Conservation (phyloP, 2,329 filamentous ascomycete species). For the Verticillium longisporum region DNA sequence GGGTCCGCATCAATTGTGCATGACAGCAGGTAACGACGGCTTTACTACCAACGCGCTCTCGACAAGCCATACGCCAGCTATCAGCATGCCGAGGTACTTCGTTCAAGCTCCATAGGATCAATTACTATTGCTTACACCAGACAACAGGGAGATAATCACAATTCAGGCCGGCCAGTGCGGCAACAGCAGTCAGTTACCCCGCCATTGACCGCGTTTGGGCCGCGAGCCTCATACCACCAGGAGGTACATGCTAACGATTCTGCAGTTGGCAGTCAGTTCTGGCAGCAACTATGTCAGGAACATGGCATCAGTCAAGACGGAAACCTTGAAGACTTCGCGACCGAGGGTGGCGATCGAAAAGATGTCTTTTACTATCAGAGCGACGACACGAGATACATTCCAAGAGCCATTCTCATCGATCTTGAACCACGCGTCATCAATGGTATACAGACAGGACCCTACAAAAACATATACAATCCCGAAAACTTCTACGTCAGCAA, state of each 20-base stretch:
- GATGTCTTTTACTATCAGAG: constrained; percentile 99
- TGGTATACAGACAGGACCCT: constrained; percentile 84
- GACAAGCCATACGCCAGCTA: constrained; percentile 1
- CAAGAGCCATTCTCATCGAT: constrained; percentile 89
- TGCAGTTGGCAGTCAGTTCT: constrained; percentile 91
- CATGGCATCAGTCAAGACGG: constrained; percentile 97
- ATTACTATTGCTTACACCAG: background rate
- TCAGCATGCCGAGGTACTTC: constrained; percentile 11
- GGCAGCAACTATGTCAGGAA: constrained; percentile 97
- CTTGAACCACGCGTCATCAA: constrained; percentile 92
- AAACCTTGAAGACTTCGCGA: constrained; percentile 95
- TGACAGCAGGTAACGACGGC: background rate
- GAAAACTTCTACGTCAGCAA: constrained; percentile 98
- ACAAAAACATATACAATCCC: constrained; percentile 98
- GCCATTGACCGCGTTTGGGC: constrained; percentile 1
- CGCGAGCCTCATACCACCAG: constrained; percentile 9
- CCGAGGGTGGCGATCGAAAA: constrained; percentile 94
- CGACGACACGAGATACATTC: constrained; percentile 97
- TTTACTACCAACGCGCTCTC: background rate
- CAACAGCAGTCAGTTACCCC: constrained; percentile 79
- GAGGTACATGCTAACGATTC: constrained; percentile 18
- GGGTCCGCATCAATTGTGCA: background rate
- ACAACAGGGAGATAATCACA: constrained; percentile 89
- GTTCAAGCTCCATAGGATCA: background rate
- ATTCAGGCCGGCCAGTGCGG: constrained; percentile 98